Percentiles rank a stretch among this genome's conserved stretches.
Conservation (phyloP, 2,329 filamentous ascomycete genomes). For the Sporothrix humicola region DNA sequence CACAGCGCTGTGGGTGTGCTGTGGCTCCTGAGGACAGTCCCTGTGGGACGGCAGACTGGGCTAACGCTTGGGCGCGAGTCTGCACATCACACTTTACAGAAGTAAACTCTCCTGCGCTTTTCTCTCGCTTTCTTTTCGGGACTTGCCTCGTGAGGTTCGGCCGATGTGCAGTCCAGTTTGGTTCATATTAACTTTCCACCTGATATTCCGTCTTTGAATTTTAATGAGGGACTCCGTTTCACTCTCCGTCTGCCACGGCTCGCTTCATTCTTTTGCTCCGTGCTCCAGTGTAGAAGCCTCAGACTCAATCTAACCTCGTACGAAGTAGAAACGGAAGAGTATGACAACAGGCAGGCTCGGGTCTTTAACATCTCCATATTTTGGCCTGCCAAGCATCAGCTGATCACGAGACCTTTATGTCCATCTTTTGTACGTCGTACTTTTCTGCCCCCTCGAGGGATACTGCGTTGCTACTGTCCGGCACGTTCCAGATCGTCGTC, state of each 20-base stretch:
- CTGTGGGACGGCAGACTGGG: background rate
- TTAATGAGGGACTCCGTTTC: no score
- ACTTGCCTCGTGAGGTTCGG: background rate
- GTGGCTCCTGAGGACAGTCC: no score
- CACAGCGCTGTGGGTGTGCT: no score
- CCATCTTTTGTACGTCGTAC: background rate
- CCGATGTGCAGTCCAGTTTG: background rate
- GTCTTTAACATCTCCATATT: no score
- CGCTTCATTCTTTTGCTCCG: background rate
- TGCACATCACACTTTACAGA: no score
- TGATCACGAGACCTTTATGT: constrained; percentile 1
- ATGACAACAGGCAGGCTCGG: no score
- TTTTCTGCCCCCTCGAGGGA: background rate
- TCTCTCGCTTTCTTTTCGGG: constrained; percentile 13
- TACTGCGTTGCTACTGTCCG: background rate
- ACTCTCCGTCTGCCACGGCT: background rate
- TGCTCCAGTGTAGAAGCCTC: background rate
- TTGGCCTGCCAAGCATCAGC: background rate
- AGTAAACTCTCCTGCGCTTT: background rate
- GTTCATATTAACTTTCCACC: no score
- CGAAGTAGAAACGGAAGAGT: background rate
- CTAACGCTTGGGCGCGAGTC: constrained; percentile 2
- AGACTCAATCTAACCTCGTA: no score
- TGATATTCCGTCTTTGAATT: no score
- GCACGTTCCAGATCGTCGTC: constrained; percentile 12